Evolutionary conservation across 2,329 filamentous ascomycete genomes (phyloP), one percentile per base, ranked within the genome.

Genomic region (Fusarium brachygibbosum): DNA sequence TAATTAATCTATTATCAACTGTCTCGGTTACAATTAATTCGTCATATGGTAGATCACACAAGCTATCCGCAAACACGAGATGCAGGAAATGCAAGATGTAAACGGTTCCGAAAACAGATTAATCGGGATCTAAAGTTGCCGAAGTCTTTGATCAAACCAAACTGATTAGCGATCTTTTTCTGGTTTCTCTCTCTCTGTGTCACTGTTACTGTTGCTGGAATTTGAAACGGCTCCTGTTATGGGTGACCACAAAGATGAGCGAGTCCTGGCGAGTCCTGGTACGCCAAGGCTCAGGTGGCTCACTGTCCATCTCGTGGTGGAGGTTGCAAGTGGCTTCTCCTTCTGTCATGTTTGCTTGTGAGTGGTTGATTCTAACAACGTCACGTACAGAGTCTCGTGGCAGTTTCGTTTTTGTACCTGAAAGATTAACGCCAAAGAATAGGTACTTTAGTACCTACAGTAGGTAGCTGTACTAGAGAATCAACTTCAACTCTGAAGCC

Each of bases 241-340:
- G 48, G 21, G 17, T 28, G 38, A 46, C 25, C 42, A 52, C 44
- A 59, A 59, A 68, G 52, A 40, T 35, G 53, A 64, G 59, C 46
- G 46, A 34, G 32, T 42, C 50, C 45, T 51, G 52, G 59, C 46
- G 46, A 34, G 32, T 42, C 62, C 44, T 54, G 50, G 23, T 31
- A 38, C 52, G 67, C 67, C 67, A 70, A 70, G 67, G 38, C 38
- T 60, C 58, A 57, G 62, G 57, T 69, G 56, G 51, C 57, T 68
- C 50, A 58, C 52, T 37, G 25, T 25, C 23, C 23, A 40, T 51
- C 17, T 51, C 56, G 61, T 58, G 56, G 61, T 59, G 61, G 66
- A 62, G 58, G 46, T 41, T 38, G 32, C 34, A 44, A 45, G 51
- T 50, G 46, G 17, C 46, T 16, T 48, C 29, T 23, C 9, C 19